A percentile compares a stretch with the other conserved stretches of the same genome.
Conservation (phyloP, 805 yeast species). For the Torulaspora maleeae region DNA sequence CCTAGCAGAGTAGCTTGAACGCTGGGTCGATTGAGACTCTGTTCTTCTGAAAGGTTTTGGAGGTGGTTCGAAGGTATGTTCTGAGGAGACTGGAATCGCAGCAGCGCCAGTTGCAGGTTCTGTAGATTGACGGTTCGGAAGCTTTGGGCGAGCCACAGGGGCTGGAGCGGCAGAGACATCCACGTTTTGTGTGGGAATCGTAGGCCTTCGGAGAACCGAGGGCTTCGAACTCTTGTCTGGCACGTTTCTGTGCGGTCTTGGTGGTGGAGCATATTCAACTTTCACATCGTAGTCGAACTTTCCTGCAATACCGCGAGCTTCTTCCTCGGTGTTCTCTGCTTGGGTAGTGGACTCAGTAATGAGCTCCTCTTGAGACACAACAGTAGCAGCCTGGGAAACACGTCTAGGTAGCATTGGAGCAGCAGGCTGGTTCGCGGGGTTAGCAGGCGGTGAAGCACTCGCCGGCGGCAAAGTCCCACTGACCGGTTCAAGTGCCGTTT, state of each 20-base stretch:
- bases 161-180: constrained; percentile 22
- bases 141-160: constrained; percentile 12
- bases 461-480: not conserved
- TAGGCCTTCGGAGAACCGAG: constrained; percentile 5
- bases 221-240: constrained; percentile 16
- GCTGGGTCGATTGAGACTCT: not conserved
- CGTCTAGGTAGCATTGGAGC: constrained; percentile 1
- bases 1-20: not conserved
- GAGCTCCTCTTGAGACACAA: not conserved
- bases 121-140: constrained; percentile 4
- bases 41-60: constrained; percentile 29
- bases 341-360: not conserved
- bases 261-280: constrained; percentile 37
- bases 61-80: constrained; percentile 31
- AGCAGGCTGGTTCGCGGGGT: not conserved
- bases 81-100: not conserved
- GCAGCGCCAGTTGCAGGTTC: not conserved
- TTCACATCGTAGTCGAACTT: constrained; percentile 34
- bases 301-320: constrained; percentile 33
- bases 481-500: not conserved
- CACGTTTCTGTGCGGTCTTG: constrained; percentile 32
- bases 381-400: not conserved
- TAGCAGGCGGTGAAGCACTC: not conserved
- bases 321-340: not conserved
- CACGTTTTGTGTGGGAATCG: not conserved